Evolutionary conservation across 192 early-diverging fungal species (phyloP).

Genomic region (Piromyces finnis): DNA sequence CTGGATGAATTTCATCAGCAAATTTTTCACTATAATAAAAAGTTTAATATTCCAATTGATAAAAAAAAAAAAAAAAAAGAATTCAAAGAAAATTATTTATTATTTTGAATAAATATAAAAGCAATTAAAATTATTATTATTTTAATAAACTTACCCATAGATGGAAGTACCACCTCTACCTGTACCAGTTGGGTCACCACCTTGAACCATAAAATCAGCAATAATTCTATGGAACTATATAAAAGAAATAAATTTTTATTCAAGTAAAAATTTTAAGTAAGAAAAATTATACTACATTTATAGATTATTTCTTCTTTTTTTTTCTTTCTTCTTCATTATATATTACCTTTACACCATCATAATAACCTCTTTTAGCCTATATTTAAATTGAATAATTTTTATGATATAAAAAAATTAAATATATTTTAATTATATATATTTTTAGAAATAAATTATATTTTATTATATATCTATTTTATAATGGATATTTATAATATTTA

Average conservation of each 20-base stretch:
- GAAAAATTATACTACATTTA: too few relatives aligned
- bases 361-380: conserved; percentile 65
- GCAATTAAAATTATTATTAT: too few relatives aligned
- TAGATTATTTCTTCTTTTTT: too few relatives aligned
- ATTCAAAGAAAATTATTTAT: too few relatives aligned
- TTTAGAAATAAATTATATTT: neutral
- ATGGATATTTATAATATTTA: neutral
- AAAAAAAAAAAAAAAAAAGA: too few relatives aligned
- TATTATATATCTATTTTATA: neutral
- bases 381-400: neutral
- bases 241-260: too few relatives aligned
- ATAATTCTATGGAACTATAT: conserved; percentile 64
- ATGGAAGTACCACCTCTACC: conserved; percentile 72
- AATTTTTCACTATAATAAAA: conserved; percentile 54
- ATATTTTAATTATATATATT: neutral
- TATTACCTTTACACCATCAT: conserved; percentile 56
- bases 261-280: too few relatives aligned
- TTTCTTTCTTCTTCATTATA: too few relatives aligned
- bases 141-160: conserved; percentile 62
- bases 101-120: too few relatives aligned
- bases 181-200: conserved; percentile 86
- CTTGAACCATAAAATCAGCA: conserved; percentile 92
- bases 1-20: conserved; percentile 62
- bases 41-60: too few relatives aligned
- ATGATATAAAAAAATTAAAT: neutral